phyloP scores from a whole-genome alignment of 768 basidiomycete genomes.

The Mycena kentingensis region DNA sequence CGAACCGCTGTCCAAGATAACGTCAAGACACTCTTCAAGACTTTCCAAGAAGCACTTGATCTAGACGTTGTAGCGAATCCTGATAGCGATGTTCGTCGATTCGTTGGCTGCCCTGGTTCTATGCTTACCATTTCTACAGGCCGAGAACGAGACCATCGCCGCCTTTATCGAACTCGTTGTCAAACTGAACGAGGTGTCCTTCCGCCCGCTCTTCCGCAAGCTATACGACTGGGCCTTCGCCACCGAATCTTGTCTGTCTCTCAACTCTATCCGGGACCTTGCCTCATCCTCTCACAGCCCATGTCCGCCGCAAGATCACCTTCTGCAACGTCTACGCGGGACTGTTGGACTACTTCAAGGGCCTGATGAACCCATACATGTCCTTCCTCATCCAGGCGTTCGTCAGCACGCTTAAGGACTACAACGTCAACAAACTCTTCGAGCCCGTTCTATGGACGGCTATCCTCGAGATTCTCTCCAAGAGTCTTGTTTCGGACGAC shows the following conservation, averaged over 20 bases:
- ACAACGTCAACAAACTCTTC: slow-evolving; percentile 33
- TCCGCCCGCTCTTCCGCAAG: slow-evolving; percentile 89
- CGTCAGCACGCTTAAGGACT: slow-evolving; percentile 59
- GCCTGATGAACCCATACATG: slow-evolving; percentile 91
- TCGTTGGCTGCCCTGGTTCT: not conserved
- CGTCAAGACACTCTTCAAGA: slow-evolving; percentile 67
- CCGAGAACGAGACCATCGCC: slow-evolving; percentile 54
- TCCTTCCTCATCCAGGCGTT: slow-evolving; percentile 71
- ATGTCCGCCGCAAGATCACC: slow-evolving; percentile 57
- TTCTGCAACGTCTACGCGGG: slow-evolving; percentile 75
- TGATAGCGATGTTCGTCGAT: slow-evolving; percentile 30
- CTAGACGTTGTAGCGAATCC: slow-evolving; percentile 38
- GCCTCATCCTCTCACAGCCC: slow-evolving; percentile 22
- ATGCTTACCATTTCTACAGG: slow-evolving; percentile 38
- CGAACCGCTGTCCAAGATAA: slow-evolving; percentile 66
- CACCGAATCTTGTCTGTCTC: slow-evolving; percentile 46
- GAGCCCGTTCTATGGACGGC: slow-evolving; percentile 62
- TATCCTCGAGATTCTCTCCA: slow-evolving; percentile 61
- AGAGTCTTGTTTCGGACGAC: slow-evolving; percentile 77
- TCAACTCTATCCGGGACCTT: not conserved
- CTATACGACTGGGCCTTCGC: slow-evolving; percentile 95
- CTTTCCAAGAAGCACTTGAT: slow-evolving; percentile 81
- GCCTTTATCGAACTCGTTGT: slow-evolving; percentile 89
- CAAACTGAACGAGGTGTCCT: slow-evolving; percentile 89
- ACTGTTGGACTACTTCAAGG: slow-evolving; percentile 87